A percentile compares a stretch with the other conserved stretches of the same genome.
Conservation (phyloP, 163 green algal species). For the Dunaliella salina region DNA sequence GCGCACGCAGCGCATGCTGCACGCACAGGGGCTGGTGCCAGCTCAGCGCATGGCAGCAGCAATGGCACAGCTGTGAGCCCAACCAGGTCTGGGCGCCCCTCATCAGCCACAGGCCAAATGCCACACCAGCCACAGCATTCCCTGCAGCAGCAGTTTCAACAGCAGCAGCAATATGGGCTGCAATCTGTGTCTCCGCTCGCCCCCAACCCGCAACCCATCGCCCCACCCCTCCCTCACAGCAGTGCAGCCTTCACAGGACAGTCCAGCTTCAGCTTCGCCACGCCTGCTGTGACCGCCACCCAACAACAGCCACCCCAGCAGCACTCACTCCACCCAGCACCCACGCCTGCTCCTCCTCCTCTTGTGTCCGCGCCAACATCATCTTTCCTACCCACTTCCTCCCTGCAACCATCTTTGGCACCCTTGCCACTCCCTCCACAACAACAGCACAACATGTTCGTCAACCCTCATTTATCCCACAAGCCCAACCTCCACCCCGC, state of each 20-base stretch:
- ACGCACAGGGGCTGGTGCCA: too few relatives aligned
- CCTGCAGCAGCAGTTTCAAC: not conserved
- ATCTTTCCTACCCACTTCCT: not conserved
- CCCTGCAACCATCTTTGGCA: not conserved
- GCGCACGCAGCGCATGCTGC: too few relatives aligned
- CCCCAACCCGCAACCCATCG: not conserved
- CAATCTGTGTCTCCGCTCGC: not conserved
- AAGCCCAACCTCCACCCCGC: too few relatives aligned
- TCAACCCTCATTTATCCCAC: too few relatives aligned
- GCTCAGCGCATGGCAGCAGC: too few relatives aligned
- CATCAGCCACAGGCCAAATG: too few relatives aligned
- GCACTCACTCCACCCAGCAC: not conserved
- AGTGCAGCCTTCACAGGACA: not conserved
- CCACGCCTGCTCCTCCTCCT: too few relatives aligned
- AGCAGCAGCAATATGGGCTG: constrained; percentile 2
- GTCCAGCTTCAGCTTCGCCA: not conserved
- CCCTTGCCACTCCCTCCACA: not conserved
- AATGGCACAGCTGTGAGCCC: too few relatives aligned
- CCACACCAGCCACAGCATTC: too few relatives aligned
- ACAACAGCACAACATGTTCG: too few relatives aligned
- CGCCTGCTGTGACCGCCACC: too few relatives aligned
- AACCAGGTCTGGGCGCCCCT: too few relatives aligned
- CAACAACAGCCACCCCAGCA: not conserved
- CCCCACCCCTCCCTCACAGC: not conserved
- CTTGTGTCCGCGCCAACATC: not conserved